phyloP scores from a whole-genome alignment of 2,329 filamentous ascomycete species.

The Nothophaeocryptopus gaeumannii region DNA sequence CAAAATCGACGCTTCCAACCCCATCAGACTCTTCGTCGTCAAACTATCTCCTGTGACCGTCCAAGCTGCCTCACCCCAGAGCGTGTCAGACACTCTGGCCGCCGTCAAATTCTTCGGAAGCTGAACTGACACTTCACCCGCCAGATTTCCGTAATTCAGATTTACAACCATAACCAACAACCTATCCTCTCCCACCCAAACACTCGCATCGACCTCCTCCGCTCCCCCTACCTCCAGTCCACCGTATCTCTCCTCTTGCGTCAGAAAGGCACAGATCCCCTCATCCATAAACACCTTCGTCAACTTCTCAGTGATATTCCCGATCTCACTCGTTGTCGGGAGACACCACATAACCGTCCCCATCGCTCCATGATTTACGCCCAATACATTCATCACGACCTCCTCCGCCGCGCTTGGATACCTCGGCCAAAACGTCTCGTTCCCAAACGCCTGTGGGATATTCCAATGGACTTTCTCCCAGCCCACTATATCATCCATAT shows the following conservation, averaged over 20 bases:
- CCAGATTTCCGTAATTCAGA: conserved; percentile 30
- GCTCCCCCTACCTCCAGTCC: conserved; percentile 27
- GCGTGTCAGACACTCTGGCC: background rate
- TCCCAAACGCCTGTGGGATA: conserved; percentile 50
- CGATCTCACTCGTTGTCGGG: conserved; percentile 42
- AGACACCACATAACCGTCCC: conserved; percentile 51
- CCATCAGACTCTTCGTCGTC: too few species aligned
- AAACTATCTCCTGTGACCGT: too few species aligned
- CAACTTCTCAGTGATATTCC: conserved; percentile 36
- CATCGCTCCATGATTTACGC: conserved; percentile 50
- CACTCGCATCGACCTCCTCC: conserved; percentile 40
- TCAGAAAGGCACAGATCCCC: conserved; percentile 36
- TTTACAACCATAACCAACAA: conserved; percentile 43
- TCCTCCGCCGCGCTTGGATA: conserved; percentile 47
- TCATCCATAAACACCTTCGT: conserved; percentile 40
- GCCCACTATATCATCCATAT: conserved; percentile 42
- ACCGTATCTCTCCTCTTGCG: conserved; percentile 30
- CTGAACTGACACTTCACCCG: conserved; percentile 14
- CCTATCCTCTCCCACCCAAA: conserved; percentile 39
- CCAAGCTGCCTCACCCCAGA: conserved; percentile 25
- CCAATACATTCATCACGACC: conserved; percentile 46
- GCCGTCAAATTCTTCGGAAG: conserved; percentile 16
- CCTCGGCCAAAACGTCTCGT: conserved; percentile 47
- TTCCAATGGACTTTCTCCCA: conserved; percentile 48
- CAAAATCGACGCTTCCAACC: too few species aligned